A percentile compares a stretch with the other conserved stretches of the same genome.
phyloP scores from a whole-genome alignment of 495 filamentous ascomycete species.

The Penicillium odoratum region DNA sequence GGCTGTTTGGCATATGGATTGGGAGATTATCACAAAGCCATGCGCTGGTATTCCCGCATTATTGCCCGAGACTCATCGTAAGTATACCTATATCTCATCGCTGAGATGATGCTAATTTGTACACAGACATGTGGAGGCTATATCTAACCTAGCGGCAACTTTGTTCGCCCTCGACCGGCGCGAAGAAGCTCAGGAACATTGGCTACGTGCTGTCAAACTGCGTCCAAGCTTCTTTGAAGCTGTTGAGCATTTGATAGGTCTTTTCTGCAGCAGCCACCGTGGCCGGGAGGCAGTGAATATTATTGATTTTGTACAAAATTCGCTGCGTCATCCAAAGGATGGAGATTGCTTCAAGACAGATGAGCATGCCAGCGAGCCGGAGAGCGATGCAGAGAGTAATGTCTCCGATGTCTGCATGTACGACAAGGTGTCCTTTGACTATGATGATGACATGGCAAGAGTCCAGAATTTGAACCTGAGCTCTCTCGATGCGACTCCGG shows the following conservation, averaged over 20 bases:
- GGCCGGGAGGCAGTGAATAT: slow-evolving; percentile 84
- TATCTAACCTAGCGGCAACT: slow-evolving; percentile 90
- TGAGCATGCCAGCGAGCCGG: slow-evolving; percentile 57
- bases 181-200: slow-evolving; percentile 83
- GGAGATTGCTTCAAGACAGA: slow-evolving; percentile 49
- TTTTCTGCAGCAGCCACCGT: slow-evolving; percentile 79
- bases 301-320: slow-evolving; percentile 84
- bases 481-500: slow-evolving; percentile 32
- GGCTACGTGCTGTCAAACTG: slow-evolving; percentile 77
- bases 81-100: slow-evolving; percentile 32
- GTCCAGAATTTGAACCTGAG: slow-evolving; percentile 24
- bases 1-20: slow-evolving; percentile 94
- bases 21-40: slow-evolving; percentile 79
- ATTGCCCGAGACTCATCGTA: slow-evolving; percentile 77
- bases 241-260: slow-evolving; percentile 89
- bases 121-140: slow-evolving; percentile 84
- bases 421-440: slow-evolving; percentile 59
- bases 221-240: slow-evolving; percentile 94
- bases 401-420: slow-evolving; percentile 49
- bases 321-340: slow-evolving; percentile 57
- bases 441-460: slow-evolving; percentile 48
- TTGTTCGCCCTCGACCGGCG: slow-evolving; percentile 78
- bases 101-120: not conserved
- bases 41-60: slow-evolving; percentile 88
- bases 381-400: slow-evolving; percentile 54